These are phyloP conservation scores for Alternaria solani DNA, from an alignment of 2,329 filamentous ascomycete species.

Conservation along the genomic window DNA sequence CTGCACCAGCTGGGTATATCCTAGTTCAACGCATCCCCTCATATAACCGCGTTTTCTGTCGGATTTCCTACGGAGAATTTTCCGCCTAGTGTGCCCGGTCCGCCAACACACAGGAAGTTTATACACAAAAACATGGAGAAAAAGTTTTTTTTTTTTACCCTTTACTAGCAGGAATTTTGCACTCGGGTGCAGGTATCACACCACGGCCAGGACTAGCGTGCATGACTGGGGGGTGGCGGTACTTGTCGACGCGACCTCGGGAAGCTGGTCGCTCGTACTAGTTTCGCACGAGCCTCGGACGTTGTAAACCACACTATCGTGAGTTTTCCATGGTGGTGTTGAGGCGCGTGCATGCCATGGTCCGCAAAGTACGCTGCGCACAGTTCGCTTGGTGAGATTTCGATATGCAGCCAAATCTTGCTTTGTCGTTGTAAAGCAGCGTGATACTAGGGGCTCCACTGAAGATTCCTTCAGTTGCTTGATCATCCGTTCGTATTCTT, in stretches of 20 bases:
- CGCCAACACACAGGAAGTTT: not conserved
- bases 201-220: not conserved
- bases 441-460: not conserved
- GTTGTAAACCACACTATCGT: constrained; percentile 6
- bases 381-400: not conserved
- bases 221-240: too few species aligned
- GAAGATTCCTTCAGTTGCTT: constrained; percentile 2
- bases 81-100: constrained; percentile 9
- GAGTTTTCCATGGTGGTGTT: constrained; percentile 8
- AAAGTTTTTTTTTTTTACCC: not conserved
- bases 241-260: not conserved
- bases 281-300: constrained; percentile 12
- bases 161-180: not conserved
- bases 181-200: not conserved
- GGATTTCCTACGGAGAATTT: constrained; percentile 4
- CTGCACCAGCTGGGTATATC: not conserved
- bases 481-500: not conserved
- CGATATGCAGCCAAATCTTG: constrained; percentile 1
- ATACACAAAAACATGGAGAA: not conserved
- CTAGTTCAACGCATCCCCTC: not conserved
- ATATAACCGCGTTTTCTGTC: not conserved
- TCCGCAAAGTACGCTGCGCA: not conserved
- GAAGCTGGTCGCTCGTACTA: not conserved
- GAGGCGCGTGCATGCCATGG: constrained; percentile 4
- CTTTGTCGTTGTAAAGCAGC: not conserved